A percentile compares a stretch with the other conserved stretches of the same genome.
Conservation (phyloP, 805 yeast species). For the Kodamaea laetipori region DNA sequence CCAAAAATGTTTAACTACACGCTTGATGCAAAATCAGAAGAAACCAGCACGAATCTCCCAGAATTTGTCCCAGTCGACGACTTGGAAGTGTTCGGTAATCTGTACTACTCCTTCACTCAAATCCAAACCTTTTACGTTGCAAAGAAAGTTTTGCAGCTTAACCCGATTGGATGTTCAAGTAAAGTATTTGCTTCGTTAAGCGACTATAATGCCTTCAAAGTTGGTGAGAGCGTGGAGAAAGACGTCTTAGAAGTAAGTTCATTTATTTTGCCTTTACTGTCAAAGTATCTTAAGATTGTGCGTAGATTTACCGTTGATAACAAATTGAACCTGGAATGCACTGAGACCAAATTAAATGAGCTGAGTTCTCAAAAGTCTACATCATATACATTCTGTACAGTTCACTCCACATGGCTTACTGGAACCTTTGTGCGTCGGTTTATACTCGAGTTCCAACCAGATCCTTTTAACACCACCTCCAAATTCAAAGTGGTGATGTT, state of each 20-base stretch:
- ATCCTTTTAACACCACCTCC: slow-evolving; percentile 6
- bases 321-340: no score
- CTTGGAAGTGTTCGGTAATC: not conserved
- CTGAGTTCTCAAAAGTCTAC: not conserved
- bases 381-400: slow-evolving; percentile 7
- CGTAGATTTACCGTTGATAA: not conserved
- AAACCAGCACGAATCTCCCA: no score
- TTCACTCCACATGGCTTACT: slow-evolving; percentile 7
- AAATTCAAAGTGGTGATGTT: slow-evolving; percentile 9
- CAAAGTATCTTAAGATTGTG: not conserved
- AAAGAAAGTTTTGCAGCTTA: slow-evolving; percentile 2
- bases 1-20: no score
- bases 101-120: not conserved
- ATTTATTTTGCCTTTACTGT: not conserved
- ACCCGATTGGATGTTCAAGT: not conserved
- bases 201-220: not conserved
- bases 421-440: slow-evolving; percentile 7
- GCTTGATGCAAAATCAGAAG: no score
- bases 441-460: slow-evolving; percentile 8
- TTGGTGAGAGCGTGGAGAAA: not conserved
- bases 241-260: not conserved
- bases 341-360: no score
- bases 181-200: not conserved
- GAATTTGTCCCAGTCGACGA: no score
- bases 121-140: slow-evolving; percentile 4